Base-by-base conservation (phyloP, 179 eudicot species). In the Silene noctiflora region DNA sequence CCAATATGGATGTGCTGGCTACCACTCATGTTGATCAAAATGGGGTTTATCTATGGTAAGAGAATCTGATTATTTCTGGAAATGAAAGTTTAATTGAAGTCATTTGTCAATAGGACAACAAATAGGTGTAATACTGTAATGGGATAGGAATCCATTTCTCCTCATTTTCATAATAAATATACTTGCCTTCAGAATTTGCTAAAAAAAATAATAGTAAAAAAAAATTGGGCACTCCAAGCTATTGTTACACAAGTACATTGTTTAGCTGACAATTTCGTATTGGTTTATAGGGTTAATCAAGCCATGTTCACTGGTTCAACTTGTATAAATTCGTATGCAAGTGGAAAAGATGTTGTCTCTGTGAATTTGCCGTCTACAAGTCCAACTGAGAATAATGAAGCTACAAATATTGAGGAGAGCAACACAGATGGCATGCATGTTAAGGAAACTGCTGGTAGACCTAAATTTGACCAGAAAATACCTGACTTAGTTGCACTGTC, bases 1-100 rank as follows among this genome's bases (percentile, higher is more conserved):
- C 99, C 55, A 93, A 96, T 82, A 96, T 96, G 99, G 99, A 96
- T 83, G 90, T 96, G 77, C 82, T 96, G 75, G 99, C 99, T 61
- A 96, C 99, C 5, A 81, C 98, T 66, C 99, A 96, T 77, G 99
- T 94, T 78, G 98, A 89, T 74, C 97, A 93, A 78, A 96, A 96
- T 84, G 99, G 99, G 59, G 94, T 93, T 73, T 93, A 93, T 72
- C 80, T 96, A 46, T 96, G 99, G 97, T 91, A 85, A 86, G 94
- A 61, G 63, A 58, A 64, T 46, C 67, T 70, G 22, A 67, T 48
- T 65, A 20, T 61, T n/a, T 71, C 16, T 4, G 0, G 21, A 39
- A n/a, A 2, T 20, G 9, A 27, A 65, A 17, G 21, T 12, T 35
- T 1, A 42, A 25, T 58, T 24, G 6, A 51, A 17, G 33, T 20